phyloP scores from a whole-genome alignment of 2,329 filamentous ascomycete species.

The Teratosphaeria destructans region DNA sequence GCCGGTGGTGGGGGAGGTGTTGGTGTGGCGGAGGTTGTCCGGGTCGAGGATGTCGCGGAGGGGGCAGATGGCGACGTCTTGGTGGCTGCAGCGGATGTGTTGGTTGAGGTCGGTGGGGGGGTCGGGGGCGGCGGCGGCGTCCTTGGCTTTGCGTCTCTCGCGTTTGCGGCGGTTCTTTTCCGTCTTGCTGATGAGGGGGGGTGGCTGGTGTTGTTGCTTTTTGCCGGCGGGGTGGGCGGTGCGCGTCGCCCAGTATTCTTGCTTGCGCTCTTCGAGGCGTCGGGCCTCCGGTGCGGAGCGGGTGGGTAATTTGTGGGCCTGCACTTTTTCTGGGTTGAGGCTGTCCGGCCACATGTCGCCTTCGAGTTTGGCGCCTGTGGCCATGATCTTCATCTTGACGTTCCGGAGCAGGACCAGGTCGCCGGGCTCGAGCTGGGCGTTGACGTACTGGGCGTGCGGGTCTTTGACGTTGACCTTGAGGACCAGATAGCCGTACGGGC shows the following conservation, averaged over 20 bases:
- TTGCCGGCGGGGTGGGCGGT: constrained; percentile 4
- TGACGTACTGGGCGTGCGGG: constrained; percentile 53
- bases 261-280: constrained; percentile 49
- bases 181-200: constrained; percentile 2
- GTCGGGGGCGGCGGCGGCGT: constrained; percentile 3
- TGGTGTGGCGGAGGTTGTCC: constrained; percentile 33
- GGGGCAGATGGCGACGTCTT: constrained; percentile 29
- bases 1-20: constrained; percentile 6
- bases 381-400: constrained; percentile 53
- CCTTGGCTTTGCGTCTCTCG: constrained; percentile 29
- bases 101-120: constrained; percentile 9
- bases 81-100: constrained; percentile 31
- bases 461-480: constrained; percentile 63
- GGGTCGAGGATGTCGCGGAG: constrained; percentile 42
- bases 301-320: constrained; percentile 41
- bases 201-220: background rate
- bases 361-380: constrained; percentile 49
- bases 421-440: constrained; percentile 44
- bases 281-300: constrained; percentile 29
- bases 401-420: constrained; percentile 60
- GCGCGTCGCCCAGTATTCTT: constrained; percentile 45
- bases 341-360: constrained; percentile 59
- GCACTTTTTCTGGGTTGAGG: constrained; percentile 41
- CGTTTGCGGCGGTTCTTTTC: constrained; percentile 17
- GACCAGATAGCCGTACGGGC: constrained; percentile 62